Evolutionary conservation across 1,284 basidiomycete species (phyloP).

Genomic region (Ceratobasidium sp.): DNA sequence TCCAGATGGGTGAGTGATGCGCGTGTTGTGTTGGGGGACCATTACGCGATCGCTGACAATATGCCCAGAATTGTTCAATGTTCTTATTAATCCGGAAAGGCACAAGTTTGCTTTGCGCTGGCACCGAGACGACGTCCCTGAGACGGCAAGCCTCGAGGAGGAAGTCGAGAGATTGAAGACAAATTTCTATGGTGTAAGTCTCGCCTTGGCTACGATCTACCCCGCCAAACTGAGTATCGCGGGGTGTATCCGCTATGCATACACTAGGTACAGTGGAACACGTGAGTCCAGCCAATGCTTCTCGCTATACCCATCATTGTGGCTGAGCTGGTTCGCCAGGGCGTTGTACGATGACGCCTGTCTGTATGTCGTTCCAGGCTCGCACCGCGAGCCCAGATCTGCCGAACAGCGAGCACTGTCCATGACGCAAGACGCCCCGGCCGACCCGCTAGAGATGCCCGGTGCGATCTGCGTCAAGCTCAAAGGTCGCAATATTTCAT

Average conservation of each 20-base stretch:
- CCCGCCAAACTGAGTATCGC: background rate
- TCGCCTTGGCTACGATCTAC: background rate
- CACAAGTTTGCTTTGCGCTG: slow-evolving; percentile 79
- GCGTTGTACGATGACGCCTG: slow-evolving; percentile 77
- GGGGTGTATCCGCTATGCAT: background rate
- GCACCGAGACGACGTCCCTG: slow-evolving; percentile 81
- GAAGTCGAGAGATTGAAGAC: slow-evolving; percentile 64
- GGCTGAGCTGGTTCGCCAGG: slow-evolving; percentile 51
- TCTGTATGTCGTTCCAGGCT: slow-evolving; percentile 75
- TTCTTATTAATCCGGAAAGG: slow-evolving; percentile 72
- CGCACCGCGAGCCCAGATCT: slow-evolving; percentile 67
- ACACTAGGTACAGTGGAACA: slow-evolving; percentile 80
- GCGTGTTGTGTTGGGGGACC: background rate
- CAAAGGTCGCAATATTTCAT: slow-evolving; percentile 58
- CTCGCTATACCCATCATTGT: background rate
- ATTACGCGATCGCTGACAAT: background rate
- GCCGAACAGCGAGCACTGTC: slow-evolving; percentile 66
- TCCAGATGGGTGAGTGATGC: slow-evolving; percentile 68
- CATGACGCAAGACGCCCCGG: slow-evolving; percentile 61
- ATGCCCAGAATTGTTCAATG: slow-evolving; percentile 73
- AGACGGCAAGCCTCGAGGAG: slow-evolving; percentile 67
- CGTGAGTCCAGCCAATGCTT: slow-evolving; percentile 55
- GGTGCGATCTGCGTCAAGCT: slow-evolving; percentile 66
- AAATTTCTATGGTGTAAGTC: slow-evolving; percentile 72
- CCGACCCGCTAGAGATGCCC: slow-evolving; percentile 71